A percentile compares a stretch with the other conserved stretches of the same genome.
phyloP scores from a whole-genome alignment of 1,284 basidiomycete genomes.

The Baeospora myosura region DNA sequence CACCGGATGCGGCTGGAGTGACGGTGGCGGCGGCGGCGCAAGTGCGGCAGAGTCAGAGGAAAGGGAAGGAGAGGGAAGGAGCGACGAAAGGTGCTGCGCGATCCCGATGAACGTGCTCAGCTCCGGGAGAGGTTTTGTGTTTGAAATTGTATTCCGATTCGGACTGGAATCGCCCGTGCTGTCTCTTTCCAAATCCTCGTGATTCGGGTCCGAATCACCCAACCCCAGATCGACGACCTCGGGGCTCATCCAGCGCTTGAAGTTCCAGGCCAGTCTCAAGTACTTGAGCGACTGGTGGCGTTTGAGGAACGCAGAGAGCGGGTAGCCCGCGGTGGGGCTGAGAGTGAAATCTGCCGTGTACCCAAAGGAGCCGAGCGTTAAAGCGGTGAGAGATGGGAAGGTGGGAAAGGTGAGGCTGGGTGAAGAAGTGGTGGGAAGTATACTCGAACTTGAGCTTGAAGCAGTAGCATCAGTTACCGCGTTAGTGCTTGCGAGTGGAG shows the following conservation, averaged over 20 bases:
- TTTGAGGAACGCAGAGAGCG: conserved; percentile 26
- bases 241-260: conserved; percentile 38
- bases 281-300: conserved; percentile 28
- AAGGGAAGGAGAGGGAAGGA: too few species aligned
- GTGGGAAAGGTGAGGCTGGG: conserved; percentile 24
- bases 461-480: too few species aligned
- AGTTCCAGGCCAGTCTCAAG: conserved; percentile 38
- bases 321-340: conserved; percentile 21
- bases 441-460: neutral
- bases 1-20: conserved; percentile 26
- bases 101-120: conserved; percentile 36
- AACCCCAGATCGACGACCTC: conserved; percentile 25
- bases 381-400: conserved; percentile 30
- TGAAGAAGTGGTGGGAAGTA: conserved; percentile 12
- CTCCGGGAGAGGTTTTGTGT: conserved; percentile 19
- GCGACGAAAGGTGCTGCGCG: conserved; percentile 33
- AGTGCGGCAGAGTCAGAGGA: too few species aligned
- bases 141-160: neutral
- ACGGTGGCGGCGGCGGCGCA: too few species aligned
- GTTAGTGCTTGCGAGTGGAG: conserved; percentile 1
- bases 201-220: conserved; percentile 10
- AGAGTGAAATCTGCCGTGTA: conserved; percentile 34
- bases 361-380: conserved; percentile 39
- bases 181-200: neutral
- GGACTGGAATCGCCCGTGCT: neutral